Base-by-base conservation (phyloP, 805 yeast species). In the Yarrowia deformans region DNA sequence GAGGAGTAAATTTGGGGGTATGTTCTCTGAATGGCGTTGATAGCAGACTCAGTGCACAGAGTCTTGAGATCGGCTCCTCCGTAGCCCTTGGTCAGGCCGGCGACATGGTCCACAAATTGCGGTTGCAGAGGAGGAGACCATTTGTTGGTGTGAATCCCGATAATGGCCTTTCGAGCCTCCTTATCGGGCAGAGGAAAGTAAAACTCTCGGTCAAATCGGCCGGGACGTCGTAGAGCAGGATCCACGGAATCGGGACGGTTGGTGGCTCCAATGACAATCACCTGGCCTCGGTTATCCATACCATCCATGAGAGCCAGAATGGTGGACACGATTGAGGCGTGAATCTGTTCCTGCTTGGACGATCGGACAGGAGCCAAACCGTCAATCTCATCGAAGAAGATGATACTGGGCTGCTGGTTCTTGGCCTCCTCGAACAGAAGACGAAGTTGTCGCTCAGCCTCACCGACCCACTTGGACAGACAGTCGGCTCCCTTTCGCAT, bases 401-500 rank as follows among this genome's bases (percentile, higher is more conserved):
- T 95, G 69, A 95, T 94, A 8, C 97, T 87, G 2, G 99, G 99
- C 79, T 95, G 99, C 73, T 93, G 93, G 72, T 91, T 92, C 74
- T 90, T 90, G 0, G 99, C 99, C 79, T 95, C 98, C 79, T 95
- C 98, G 77, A 95, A 95, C 69, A 95, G 80, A 52, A 94, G 81
- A 70, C 99, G 82, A 71, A 95, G 81, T 77, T 95, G 98, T 72
- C 99, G 84, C 79, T 95, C 99, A 7, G 98, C 98, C 79, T 95
- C 99, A 75, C 99, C 99, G 3, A 95, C 98, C 99, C 99, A 95
- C 80, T 95, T 95, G 55, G 97, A 91, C 73, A 95, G 81, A 76
- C 97, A 90, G 78, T 95, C 99, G 0, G 99, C 98, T 72, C 99
- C 99, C 77, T 95, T 95, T 71, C 99, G 82, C 99, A 95, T 95